Percentiles rank a stretch among this genome's conserved stretches.
Evolutionary conservation across 2,329 filamentous ascomycete genomes (phyloP).

Genomic region (Sporothrix pseudoabietina): DNA sequence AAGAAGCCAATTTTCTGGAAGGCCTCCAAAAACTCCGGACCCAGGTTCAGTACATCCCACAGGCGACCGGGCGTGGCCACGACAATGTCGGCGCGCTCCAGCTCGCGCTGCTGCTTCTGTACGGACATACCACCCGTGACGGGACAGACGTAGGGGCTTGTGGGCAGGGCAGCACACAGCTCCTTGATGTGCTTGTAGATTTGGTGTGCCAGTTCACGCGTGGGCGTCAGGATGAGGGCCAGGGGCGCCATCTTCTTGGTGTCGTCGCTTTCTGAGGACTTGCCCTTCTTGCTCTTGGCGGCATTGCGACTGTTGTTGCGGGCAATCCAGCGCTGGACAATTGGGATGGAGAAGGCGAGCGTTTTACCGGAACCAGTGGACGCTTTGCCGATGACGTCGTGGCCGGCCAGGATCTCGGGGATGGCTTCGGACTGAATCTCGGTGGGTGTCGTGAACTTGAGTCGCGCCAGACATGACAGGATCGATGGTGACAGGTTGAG

Average conservation of each 20-base stretch:
- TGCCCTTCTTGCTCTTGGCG: slow-evolving; percentile 34
- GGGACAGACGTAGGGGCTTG: slow-evolving; percentile 74
- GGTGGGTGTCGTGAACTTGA: slow-evolving; percentile 81
- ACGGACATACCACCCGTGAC: slow-evolving; percentile 90
- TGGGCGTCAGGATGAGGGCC: slow-evolving; percentile 85
- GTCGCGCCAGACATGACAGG: slow-evolving; percentile 71
- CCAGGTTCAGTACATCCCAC: slow-evolving; percentile 89
- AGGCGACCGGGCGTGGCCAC: slow-evolving; percentile 88
- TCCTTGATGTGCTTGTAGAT: slow-evolving; percentile 78
- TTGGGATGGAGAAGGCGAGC: slow-evolving; percentile 89
- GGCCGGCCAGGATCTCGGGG: slow-evolving; percentile 77
- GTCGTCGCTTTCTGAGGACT: neutral
- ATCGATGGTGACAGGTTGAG: slow-evolving; percentile 73
- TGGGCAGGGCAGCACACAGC: slow-evolving; percentile 64
- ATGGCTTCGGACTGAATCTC: slow-evolving; percentile 79
- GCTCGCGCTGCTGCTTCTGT: slow-evolving; percentile 88
- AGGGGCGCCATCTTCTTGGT: slow-evolving; percentile 50
- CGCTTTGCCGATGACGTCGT: slow-evolving; percentile 93
- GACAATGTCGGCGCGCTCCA: slow-evolving; percentile 86
- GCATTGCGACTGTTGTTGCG: slow-evolving; percentile 38
- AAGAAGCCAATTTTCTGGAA: slow-evolving; percentile 78
- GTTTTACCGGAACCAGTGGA: slow-evolving; percentile 97
- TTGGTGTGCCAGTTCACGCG: slow-evolving; percentile 91
- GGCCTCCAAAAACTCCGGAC: slow-evolving; percentile 66
- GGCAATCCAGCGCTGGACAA: slow-evolving; percentile 77